Percentiles rank a stretch among this genome's conserved stretches.
These are phyloP conservation scores for Coelomomyces lativittatus DNA, from an alignment of 371 early-diverging fungal genomes.

Conservation along the genomic window DNA sequence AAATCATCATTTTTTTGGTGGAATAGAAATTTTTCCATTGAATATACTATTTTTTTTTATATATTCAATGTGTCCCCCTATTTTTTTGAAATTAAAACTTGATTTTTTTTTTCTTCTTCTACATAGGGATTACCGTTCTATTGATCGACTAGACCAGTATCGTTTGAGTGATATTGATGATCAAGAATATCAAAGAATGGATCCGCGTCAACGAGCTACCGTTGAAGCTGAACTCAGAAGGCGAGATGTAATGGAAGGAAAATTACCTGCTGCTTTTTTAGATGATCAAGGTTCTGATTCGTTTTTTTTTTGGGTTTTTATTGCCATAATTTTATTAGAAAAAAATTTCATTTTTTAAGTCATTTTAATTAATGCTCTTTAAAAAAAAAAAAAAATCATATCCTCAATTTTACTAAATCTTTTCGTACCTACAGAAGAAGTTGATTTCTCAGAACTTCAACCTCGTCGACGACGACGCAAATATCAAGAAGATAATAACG, in stretches of 20 bases:
- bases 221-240: constrained; percentile 60
- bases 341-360: too few relatives aligned
- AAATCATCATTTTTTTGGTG: neutral
- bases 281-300: too few relatives aligned
- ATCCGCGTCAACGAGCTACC: constrained; percentile 46
- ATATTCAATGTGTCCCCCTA: too few relatives aligned
- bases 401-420: too few relatives aligned
- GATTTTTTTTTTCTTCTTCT: neutral
- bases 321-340: too few relatives aligned
- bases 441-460: constrained; percentile 25
- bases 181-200: constrained; percentile 49
- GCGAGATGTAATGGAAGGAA: constrained; percentile 60
- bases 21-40: neutral
- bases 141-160: constrained; percentile 57
- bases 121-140: constrained; percentile 53
- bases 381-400: too few relatives aligned
- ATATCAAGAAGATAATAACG: constrained; percentile 29
- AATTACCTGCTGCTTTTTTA: constrained; percentile 69
- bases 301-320: too few relatives aligned
- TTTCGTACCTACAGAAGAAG: constrained; percentile 7
- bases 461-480: constrained; percentile 43
- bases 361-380: too few relatives aligned
- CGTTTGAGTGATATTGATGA: constrained; percentile 60
- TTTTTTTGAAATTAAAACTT: neutral
- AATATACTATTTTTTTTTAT: neutral